A percentile compares a stretch with the other conserved stretches of the same genome.
phyloP scores from a whole-genome alignment of 352 stramenopile genomes.

The Phytophthora niederhauseri region DNA sequence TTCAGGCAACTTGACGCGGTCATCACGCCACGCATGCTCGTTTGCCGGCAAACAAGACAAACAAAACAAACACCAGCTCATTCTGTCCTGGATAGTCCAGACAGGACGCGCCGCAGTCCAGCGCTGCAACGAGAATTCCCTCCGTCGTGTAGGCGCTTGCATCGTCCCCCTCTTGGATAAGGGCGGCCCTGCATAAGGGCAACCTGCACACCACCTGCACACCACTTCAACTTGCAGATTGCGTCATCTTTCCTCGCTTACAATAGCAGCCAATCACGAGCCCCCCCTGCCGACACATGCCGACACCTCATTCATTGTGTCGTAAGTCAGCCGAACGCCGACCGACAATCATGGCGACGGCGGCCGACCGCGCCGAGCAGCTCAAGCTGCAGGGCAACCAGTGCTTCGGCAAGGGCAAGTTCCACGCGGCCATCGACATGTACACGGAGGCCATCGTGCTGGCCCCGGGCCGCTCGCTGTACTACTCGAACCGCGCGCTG shows the following conservation, averaged over 20 bases:
- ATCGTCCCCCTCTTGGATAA: no score
- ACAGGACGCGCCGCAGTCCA: no score
- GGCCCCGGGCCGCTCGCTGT: conserved; percentile 59
- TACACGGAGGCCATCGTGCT: conserved; percentile 87
- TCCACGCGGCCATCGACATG: conserved; percentile 80
- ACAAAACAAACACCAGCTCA: no score
- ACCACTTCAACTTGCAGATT: neutral
- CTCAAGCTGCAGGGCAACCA: conserved; percentile 84
- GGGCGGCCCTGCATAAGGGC: no score
- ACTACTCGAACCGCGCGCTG: conserved; percentile 84
- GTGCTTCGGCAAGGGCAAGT: conserved; percentile 86
- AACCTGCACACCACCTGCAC: no score
- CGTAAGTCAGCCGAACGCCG: no score
- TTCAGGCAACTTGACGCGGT: neutral
- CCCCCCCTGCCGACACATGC: no score
- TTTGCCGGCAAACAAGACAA: neutral
- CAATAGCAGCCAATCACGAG: neutral
- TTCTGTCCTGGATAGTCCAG: no score
- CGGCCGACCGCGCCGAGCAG: conserved; percentile 56
- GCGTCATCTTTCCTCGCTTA: neutral
- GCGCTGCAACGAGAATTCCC: no score
- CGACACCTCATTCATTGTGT: no score
- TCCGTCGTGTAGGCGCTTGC: no score
- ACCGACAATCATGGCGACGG: neutral
- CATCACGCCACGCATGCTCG: neutral